These are phyloP conservation scores for Quercus alba DNA, from an alignment of 306 rosid species.

Conservation along the genomic window DNA sequence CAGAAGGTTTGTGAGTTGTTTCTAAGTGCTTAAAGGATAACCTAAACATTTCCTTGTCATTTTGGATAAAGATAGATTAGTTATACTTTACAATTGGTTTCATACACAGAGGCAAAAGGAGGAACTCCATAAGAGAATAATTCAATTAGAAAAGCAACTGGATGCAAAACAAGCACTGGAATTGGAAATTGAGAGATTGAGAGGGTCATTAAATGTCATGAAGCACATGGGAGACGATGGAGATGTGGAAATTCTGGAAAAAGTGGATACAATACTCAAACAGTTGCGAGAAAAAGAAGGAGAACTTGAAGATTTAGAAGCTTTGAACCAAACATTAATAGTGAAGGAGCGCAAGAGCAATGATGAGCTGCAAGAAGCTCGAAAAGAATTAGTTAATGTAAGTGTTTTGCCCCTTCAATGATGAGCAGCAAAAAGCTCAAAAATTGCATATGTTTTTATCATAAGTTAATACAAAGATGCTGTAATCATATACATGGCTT, in stretches of 20 bases:
- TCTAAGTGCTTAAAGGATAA: conserved; percentile 18
- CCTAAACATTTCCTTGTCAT: conserved; percentile 23
- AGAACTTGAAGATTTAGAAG: conserved; percentile 60
- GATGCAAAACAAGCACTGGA: conserved; percentile 84
- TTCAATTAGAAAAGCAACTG: conserved; percentile 69
- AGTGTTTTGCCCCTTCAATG: conserved; percentile 25
- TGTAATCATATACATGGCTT: not conserved
- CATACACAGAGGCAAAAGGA: conserved; percentile 88
- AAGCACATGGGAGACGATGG: conserved; percentile 77
- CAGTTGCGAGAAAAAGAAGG: conserved; percentile 82
- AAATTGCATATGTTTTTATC: not conserved
- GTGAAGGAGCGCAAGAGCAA: conserved; percentile 85
- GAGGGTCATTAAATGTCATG: conserved; percentile 78
- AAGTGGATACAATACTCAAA: conserved; percentile 57
- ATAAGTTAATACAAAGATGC: not conserved
- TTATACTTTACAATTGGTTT: conserved; percentile 28
- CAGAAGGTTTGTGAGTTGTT: conserved; percentile 72
- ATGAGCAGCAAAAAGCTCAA: not conserved
- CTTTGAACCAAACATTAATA: conserved; percentile 70
- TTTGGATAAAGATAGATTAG: conserved; percentile 22
- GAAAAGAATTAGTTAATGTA: conserved; percentile 75
- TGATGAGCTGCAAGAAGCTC: conserved; percentile 94
- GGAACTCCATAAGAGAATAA: conserved; percentile 71
- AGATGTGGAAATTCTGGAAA: conserved; percentile 70
- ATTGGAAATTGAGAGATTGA: conserved; percentile 83